phyloP scores from a whole-genome alignment of 2,329 filamentous ascomycete genomes.

The Periglandula ipomoeae region DNA sequence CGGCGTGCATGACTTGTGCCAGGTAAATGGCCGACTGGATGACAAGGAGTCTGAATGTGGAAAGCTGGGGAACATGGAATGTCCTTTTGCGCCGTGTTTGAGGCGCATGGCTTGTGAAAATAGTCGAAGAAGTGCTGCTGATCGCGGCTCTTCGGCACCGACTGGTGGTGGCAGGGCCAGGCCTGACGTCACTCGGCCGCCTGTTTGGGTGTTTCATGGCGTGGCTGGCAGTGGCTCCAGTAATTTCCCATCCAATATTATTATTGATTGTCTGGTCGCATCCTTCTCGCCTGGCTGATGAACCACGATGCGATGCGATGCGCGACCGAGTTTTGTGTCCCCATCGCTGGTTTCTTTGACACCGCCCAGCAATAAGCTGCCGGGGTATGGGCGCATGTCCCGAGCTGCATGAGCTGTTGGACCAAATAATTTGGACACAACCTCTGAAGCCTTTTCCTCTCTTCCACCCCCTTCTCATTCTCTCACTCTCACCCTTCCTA shows the following conservation, averaged over 20 bases:
- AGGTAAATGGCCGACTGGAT: too few species aligned
- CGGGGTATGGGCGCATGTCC: background rate
- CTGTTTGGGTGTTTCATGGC: too few species aligned
- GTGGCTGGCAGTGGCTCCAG: background rate
- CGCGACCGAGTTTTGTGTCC: background rate
- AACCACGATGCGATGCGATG: background rate
- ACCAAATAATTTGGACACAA: too few species aligned
- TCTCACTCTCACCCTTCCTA: background rate
- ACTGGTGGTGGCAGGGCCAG: background rate
- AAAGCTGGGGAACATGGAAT: background rate
- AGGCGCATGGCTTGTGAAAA: background rate
- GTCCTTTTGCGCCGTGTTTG: background rate
- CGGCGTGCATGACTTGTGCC: background rate
- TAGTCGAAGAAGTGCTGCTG: background rate
- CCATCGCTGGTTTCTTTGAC: background rate
- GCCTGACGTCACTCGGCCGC: conserved; percentile 7
- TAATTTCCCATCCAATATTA: background rate
- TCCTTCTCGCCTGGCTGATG: background rate
- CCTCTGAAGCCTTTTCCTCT: background rate
- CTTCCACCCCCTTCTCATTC: background rate
- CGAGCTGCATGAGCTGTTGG: background rate
- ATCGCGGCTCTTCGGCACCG: conserved; percentile 5
- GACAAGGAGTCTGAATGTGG: too few species aligned
- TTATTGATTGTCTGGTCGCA: background rate
- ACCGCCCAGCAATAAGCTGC: too few species aligned